Base-by-base conservation (phyloP, 306 rosid genomes). In the Fragaria iinumae region DNA sequence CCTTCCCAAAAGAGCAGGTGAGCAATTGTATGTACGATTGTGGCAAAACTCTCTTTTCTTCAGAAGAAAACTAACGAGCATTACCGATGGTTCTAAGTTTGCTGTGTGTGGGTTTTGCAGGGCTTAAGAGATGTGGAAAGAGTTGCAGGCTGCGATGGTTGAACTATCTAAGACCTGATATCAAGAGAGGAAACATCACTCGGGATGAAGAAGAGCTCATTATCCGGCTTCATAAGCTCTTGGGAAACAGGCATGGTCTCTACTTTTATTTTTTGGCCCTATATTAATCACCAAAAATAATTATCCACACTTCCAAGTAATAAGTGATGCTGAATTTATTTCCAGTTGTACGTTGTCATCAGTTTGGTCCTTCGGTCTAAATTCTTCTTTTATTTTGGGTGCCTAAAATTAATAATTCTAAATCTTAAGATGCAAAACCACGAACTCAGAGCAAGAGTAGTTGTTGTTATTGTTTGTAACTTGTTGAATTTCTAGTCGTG, bases 181-280 rank as follows among this genome's bases (percentile, higher is more conserved):
- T 85, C 48, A 85, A 85, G 77, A 82, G 89, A 80, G 89, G 89
- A 16, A 85, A 85, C 72, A 85, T 85, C 38, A 59, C 84, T 44
- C 63, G 9, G 41, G 89, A 85, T 56, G 89, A 85, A 82, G 86
- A 85, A 45, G 89, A 85, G 76, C 89, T 85, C 80, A 85, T 85
- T n/a, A 68, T 85, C 57, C 66, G 89, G 71, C 86, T 85, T 50
- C 89, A 85, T 75, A 85, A 80, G 6, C 89, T 85, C 68, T 6
- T 85, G 17, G 89, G 89, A 12, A 85, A 85, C 86, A 85, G 86
- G 89, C 69, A 27, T 63, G 11, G 11, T 14, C 47, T 41, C 10
- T 43, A 43, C 0, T 43, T 41, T 21, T 5, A 4, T 20, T 9
- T 65, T 2, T 56, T 25, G 27, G 29, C 67, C 25, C 16, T 10